These are phyloP conservation scores for Mytilinidion resinicola DNA, from an alignment of 495 filamentous ascomycete species.

Conservation along the genomic window DNA sequence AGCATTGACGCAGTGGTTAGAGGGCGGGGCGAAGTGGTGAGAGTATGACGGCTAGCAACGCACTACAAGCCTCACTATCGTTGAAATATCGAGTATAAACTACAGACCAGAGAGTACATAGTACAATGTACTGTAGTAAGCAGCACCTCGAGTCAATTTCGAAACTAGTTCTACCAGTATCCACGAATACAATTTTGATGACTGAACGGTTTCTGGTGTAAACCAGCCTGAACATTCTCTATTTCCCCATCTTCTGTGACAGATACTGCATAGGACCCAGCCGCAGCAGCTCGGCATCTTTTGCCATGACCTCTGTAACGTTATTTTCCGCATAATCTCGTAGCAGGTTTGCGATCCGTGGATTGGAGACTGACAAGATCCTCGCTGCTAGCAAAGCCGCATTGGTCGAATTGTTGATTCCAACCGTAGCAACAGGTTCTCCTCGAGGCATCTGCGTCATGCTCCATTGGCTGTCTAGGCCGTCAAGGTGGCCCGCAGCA, in stretches of 20 bases:
- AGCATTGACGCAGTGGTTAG: background rate
- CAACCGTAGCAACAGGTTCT: conserved; percentile 74
- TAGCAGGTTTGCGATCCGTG: conserved; percentile 52
- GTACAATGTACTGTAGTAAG: too few species aligned
- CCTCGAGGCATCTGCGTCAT: conserved; percentile 88
- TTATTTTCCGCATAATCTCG: conserved; percentile 57
- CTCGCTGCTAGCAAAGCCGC: conserved; percentile 83
- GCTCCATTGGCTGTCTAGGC: conserved; percentile 79
- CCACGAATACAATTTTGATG: too few species aligned
- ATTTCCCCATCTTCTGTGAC: conserved; percentile 43
- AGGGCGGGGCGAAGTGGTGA: background rate
- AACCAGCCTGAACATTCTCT: too few species aligned
- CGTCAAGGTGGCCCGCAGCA: conserved; percentile 78
- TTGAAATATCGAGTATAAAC: too few species aligned
- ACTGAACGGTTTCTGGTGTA: too few species aligned
- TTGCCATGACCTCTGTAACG: conserved; percentile 58
- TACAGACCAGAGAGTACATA: too few species aligned
- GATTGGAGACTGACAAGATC: conserved; percentile 67
- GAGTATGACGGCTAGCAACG: too few species aligned
- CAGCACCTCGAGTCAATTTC: too few species aligned
- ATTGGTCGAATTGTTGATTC: conserved; percentile 90
- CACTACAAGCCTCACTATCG: too few species aligned
- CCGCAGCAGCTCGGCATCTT: conserved; percentile 58
- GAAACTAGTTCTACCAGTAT: too few species aligned
- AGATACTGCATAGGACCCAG: conserved; percentile 68